phyloP scores from a whole-genome alignment of 805 yeast genomes.

The Clavispora asparagi region DNA sequence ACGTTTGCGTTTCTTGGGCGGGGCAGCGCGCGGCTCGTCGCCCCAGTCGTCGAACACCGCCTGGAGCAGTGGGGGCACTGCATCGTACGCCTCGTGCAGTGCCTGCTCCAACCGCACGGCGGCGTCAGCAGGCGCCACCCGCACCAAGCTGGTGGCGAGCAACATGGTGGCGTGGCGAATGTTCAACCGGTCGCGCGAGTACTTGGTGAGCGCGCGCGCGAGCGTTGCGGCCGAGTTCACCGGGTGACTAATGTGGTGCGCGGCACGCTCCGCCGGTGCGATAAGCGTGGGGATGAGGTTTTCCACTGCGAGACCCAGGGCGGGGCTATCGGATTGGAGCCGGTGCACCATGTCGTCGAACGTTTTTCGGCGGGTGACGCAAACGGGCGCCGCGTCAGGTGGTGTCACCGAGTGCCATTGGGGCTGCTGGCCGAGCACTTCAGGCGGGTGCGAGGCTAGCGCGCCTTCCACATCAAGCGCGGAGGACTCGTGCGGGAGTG shows the following conservation, averaged over 20 bases:
- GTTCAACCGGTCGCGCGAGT: background rate
- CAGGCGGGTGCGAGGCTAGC: conserved; percentile 20
- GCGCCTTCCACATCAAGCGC: conserved; percentile 14
- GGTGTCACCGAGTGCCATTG: conserved; percentile 11
- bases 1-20: background rate
- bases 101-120: background rate
- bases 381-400: conserved; percentile 17
- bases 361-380: conserved; percentile 23
- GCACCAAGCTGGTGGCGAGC: background rate
- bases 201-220: background rate
- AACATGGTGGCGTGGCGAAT: conserved; percentile 1
- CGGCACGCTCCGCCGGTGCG: background rate
- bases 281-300: background rate
- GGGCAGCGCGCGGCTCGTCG: background rate
- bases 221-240: background rate
- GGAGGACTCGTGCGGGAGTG: conserved; percentile 27
- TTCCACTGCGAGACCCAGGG: background rate
- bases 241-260: background rate
- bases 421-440: background rate
- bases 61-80: background rate
- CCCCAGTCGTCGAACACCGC: background rate
- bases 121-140: background rate
- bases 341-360: conserved; percentile 38
- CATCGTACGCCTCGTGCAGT: background rate
- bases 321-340: conserved; percentile 4